Evolutionary conservation across 1,139 yeast species (phyloP).

Genomic region (Magnusiomyces suaveolens): DNA sequence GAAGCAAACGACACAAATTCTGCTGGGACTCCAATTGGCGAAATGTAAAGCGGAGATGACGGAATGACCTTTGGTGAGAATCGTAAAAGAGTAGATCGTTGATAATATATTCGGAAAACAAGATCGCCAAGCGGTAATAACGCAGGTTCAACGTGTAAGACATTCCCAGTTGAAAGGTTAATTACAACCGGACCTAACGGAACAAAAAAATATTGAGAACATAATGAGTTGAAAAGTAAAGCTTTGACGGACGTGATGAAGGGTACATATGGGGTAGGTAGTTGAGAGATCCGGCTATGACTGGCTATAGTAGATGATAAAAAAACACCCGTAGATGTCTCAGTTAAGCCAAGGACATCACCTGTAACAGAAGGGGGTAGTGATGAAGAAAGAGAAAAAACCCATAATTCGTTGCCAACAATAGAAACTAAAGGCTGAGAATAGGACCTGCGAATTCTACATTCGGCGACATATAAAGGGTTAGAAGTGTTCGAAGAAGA

Average conservation of each 20-base stretch:
- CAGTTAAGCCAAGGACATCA: conserved; percentile 13
- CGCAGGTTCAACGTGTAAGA: conserved; percentile 25
- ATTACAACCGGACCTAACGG: conserved; percentile 22
- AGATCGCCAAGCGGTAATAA: conserved; percentile 34
- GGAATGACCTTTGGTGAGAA: not conserved
- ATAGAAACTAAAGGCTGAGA: conserved; percentile 49
- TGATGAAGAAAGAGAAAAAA: conserved; percentile 37
- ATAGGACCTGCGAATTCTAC: conserved; percentile 43
- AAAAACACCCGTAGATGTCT: conserved; percentile 33
- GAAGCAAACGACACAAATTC: conserved; percentile 43
- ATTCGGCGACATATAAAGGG: conserved; percentile 47
- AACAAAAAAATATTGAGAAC: conserved; percentile 46
- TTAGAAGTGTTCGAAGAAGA: conserved; percentile 16
- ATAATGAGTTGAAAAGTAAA: conserved; percentile 40
- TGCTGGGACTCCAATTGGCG: conserved; percentile 71
- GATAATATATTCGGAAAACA: conserved; percentile 21
- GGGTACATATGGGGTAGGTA: conserved; percentile 39
- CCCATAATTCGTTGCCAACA: conserved; percentile 54
- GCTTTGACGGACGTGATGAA: conserved; percentile 54
- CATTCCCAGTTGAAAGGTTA: conserved; percentile 17
- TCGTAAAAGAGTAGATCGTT: conserved; percentile 14
- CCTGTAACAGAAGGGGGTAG: conserved; percentile 28
- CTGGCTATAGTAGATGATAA: conserved; percentile 30
- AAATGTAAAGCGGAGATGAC: conserved; percentile 26
- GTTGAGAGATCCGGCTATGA: conserved; percentile 32